These are phyloP conservation scores for Tetracentron sinense DNA, from an alignment of 164 flowering plant genomes.

Conservation along the genomic window DNA sequence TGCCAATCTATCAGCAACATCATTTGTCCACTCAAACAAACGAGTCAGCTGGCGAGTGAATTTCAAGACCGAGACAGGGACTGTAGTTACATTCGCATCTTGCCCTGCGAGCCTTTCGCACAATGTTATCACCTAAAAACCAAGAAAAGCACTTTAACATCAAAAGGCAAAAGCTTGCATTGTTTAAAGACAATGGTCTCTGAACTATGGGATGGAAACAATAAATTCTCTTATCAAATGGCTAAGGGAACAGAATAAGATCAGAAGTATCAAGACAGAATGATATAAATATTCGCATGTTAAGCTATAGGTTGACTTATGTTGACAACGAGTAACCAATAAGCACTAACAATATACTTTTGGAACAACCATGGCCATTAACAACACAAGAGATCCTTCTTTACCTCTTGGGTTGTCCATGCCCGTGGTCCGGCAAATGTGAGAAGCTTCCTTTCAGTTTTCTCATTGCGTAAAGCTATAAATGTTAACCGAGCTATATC, in stretches of 20 bases:
- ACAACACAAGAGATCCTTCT: not conserved
- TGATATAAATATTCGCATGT: not conserved
- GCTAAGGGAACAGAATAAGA: too few relatives aligned
- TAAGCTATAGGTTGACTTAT: not conserved
- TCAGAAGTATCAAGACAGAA: not conserved
- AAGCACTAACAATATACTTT: not conserved
- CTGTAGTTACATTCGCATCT: conserved; percentile 99
- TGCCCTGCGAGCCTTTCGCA: conserved; percentile 99
- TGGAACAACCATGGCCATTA: not conserved
- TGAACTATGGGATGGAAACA: not conserved
- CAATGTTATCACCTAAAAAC: conserved; percentile 83
- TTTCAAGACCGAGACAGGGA: conserved; percentile 86
- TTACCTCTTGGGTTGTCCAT: conserved; percentile 99
- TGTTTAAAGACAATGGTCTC: not conserved
- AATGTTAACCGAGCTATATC: conserved; percentile 93
- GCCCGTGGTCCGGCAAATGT: conserved; percentile 99
- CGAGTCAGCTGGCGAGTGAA: conserved; percentile 83
- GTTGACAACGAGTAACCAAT: not conserved
- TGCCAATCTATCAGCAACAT: conserved; percentile 98
- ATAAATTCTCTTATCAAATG: not conserved
- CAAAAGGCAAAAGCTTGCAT: not conserved
- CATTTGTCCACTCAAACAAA: conserved; percentile 93
- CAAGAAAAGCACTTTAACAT: conserved; percentile 3
- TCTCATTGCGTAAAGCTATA: conserved; percentile 84
- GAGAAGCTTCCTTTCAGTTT: conserved; percentile 66